A percentile compares a stretch with the other conserved stretches of the same genome.
These are phyloP conservation scores for Scheffersomyces spartinae DNA, from an alignment of 805 yeast genomes.

Conservation along the genomic window DNA sequence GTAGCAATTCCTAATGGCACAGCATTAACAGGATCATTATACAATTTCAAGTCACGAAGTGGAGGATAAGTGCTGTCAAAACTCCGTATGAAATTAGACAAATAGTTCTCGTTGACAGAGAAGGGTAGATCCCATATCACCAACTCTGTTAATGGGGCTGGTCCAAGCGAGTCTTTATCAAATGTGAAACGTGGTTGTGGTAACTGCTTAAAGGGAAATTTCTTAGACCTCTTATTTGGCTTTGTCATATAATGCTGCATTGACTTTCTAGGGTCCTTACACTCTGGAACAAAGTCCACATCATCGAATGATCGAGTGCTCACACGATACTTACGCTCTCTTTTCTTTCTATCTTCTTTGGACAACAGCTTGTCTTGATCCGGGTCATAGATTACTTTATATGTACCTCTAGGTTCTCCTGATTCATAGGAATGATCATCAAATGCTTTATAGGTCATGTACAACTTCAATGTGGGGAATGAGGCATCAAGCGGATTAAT, in stretches of 20 bases:
- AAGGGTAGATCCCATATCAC: conserved; percentile 58
- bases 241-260: conserved; percentile 18
- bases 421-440: too few relatives aligned
- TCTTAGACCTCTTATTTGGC: conserved; percentile 27
- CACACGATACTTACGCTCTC: too few relatives aligned
- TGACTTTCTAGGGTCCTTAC: conserved; percentile 32
- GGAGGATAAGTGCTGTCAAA: conserved; percentile 55
- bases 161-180: conserved; percentile 67
- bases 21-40: conserved; percentile 65
- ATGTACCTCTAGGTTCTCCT: too few relatives aligned
- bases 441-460: too few relatives aligned
- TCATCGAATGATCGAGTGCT: too few relatives aligned
- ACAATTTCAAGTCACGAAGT: conserved; percentile 43
- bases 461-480: too few relatives aligned
- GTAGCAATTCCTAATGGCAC: conserved; percentile 67
- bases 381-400: conserved; percentile 40
- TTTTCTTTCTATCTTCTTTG: conserved; percentile 19
- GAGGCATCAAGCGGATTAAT: too few relatives aligned
- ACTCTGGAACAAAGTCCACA: conserved; percentile 9
- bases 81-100: conserved; percentile 28
- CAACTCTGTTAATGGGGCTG: conserved; percentile 59
- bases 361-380: conserved; percentile 23
- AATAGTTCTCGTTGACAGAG: conserved; percentile 34
- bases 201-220: conserved; percentile 30
- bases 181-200: conserved; percentile 32